A percentile compares a stretch with the other conserved stretches of the same genome.
phyloP scores from a whole-genome alignment of 2,329 filamentous ascomycete genomes.

The Aspergillus jensenii region DNA sequence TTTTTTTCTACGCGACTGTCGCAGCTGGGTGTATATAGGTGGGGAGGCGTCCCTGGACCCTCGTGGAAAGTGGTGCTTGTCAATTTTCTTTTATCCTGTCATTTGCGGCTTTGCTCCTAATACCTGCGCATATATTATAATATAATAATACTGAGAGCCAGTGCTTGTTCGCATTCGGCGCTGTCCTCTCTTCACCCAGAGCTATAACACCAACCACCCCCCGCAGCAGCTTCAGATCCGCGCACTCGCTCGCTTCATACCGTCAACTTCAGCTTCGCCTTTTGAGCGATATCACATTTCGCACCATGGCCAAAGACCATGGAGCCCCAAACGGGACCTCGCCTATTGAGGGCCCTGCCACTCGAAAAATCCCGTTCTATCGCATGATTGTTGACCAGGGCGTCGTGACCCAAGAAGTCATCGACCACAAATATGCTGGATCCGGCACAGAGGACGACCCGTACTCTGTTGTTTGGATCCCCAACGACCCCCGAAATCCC shows the following conservation, averaged over 20 bases:
- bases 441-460: constrained; percentile 44
- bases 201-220: not conserved
- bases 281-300: not conserved
- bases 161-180: not conserved
- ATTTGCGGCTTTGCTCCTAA: not conserved
- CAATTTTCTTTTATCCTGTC: not conserved
- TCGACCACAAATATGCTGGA: constrained; percentile 34
- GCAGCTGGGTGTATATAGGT: constrained; percentile 2
- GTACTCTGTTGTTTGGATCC: constrained; percentile 45
- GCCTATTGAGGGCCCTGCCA: constrained; percentile 26
- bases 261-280: not conserved
- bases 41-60: not conserved
- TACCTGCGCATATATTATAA: too few species aligned
- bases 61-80: not conserved
- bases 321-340: constrained; percentile 27
- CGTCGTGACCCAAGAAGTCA: constrained; percentile 35
- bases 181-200: not conserved
- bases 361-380: constrained; percentile 36
- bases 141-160: too few species aligned
- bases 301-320: constrained; percentile 26
- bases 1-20: not conserved
- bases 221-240: too few species aligned
- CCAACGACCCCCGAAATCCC: constrained; percentile 45
- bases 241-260: not conserved
- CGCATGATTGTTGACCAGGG: constrained; percentile 33